Evolutionary conservation across 352 stramenopile species (phyloP).

Genomic region (Blastocystis sp.): DNA sequence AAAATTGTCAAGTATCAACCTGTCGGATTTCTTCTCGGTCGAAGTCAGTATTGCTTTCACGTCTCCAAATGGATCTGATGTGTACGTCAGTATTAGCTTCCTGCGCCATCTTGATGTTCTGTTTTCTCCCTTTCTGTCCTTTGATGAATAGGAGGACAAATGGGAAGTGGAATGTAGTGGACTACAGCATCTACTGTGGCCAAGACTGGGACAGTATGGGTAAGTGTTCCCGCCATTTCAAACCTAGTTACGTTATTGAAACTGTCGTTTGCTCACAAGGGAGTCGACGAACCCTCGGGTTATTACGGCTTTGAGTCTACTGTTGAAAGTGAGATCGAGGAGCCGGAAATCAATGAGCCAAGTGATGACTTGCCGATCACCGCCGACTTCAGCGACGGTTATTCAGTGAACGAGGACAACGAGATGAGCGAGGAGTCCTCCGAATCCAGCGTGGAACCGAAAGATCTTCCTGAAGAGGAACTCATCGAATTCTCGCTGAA

Average conservation of each 20-base stretch:
- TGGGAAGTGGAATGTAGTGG: slow-evolving; percentile 3
- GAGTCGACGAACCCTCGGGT: neutral
- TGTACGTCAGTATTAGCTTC: neutral
- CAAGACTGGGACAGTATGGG: slow-evolving; percentile 6
- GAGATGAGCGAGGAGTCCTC: neutral
- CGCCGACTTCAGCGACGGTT: neutral
- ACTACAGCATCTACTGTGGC: neutral
- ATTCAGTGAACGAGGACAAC: neutral
- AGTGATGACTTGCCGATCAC: neutral
- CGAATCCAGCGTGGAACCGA: neutral
- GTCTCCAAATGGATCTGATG: neutral
- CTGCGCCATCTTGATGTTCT: neutral
- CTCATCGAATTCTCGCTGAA: neutral
- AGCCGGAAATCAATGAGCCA: neutral
- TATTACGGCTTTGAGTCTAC: neutral
- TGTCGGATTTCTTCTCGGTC: slow-evolving; percentile 10
- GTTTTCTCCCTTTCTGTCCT: neutral
- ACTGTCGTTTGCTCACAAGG: neutral
- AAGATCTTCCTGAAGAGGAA: neutral
- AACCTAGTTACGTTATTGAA: neutral
- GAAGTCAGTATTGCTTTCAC: neutral
- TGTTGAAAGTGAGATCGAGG: neutral
- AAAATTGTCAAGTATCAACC: neutral
- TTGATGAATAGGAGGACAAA: neutral
- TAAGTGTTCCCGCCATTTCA: neutral